Percentiles rank a stretch among this genome's conserved stretches.
Conservation (phyloP, 1,284 basidiomycete genomes). For the Ganoderma lucidum region DNA sequence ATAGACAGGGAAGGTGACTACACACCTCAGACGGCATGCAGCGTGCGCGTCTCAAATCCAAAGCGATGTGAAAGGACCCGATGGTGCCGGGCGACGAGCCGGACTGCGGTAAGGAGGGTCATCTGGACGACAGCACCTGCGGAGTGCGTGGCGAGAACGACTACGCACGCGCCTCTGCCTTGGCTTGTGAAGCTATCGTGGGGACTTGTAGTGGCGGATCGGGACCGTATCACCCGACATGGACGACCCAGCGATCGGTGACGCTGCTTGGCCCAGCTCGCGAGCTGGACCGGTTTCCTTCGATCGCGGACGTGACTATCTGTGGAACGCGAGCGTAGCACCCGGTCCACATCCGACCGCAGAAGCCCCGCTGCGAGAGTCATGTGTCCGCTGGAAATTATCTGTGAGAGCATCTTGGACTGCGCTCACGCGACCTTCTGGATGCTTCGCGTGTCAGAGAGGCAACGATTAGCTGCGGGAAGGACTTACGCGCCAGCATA, state of each 20-base stretch:
- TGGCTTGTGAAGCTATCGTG: background rate
- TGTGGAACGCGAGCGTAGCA: background rate
- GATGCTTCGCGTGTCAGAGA: background rate
- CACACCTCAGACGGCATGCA: background rate
- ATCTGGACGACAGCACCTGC: background rate
- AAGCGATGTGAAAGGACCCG: background rate
- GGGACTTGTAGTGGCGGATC: background rate
- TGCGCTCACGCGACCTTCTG: conserved; percentile 1
- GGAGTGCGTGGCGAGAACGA: background rate
- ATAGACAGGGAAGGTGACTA: background rate
- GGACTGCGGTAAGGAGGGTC: background rate
- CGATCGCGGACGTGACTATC: background rate
- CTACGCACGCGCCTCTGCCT: background rate
- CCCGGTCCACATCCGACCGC: background rate
- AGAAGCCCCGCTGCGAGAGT: background rate
- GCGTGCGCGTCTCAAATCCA: background rate
- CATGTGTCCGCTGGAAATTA: conserved; percentile 2
- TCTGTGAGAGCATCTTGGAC: background rate
- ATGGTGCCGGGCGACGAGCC: background rate
- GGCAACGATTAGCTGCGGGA: background rate
- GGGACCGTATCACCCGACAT: background rate
- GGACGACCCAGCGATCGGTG: background rate
- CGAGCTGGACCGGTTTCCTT: background rate
- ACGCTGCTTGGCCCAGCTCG: background rate
- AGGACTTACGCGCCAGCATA: background rate